Conservation (phyloP, 2,329 filamentous ascomycete species). For the Diaporthe velutina region DNA sequence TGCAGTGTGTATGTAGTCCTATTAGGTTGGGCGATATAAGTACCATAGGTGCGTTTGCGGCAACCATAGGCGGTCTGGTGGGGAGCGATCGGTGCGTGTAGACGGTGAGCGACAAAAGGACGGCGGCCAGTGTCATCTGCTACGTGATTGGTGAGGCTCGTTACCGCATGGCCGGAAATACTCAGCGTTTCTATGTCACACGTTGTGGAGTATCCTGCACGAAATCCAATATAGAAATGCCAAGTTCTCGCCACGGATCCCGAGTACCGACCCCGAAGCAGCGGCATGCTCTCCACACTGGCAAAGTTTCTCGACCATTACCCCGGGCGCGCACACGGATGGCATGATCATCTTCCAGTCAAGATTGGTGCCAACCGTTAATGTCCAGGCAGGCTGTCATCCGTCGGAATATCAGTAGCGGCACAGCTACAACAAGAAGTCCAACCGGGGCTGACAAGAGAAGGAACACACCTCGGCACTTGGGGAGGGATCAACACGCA, state of each 20-base stretch:
- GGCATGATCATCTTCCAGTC: neutral
- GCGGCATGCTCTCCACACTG: neutral
- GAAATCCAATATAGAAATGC: constrained; percentile 29
- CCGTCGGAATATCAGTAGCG: constrained; percentile 8
- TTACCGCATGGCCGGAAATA: constrained; percentile 26
- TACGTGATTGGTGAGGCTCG: constrained; percentile 21
- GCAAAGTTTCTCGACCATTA: neutral
- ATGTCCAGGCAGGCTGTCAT: neutral
- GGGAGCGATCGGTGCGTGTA: neutral
- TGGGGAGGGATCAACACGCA: neutral
- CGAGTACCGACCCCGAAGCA: constrained; percentile 22
- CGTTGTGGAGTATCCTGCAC: constrained; percentile 18
- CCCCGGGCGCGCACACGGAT: neutral
- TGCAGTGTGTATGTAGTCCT: neutral
- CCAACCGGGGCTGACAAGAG: neutral
- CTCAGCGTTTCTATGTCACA: constrained; percentile 8
- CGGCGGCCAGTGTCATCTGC: neutral
- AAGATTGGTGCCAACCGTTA: neutral
- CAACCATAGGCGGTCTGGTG: neutral
- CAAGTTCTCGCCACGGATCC: constrained; percentile 27
- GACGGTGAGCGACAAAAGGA: constrained; percentile 25
- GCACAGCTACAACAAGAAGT: neutral
- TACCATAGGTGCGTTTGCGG: neutral
- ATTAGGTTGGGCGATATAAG: neutral
- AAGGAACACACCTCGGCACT: constrained; percentile 11